phyloP scores from a whole-genome alignment of 2,329 filamentous ascomycete genomes.

The Fusarium sp. region DNA sequence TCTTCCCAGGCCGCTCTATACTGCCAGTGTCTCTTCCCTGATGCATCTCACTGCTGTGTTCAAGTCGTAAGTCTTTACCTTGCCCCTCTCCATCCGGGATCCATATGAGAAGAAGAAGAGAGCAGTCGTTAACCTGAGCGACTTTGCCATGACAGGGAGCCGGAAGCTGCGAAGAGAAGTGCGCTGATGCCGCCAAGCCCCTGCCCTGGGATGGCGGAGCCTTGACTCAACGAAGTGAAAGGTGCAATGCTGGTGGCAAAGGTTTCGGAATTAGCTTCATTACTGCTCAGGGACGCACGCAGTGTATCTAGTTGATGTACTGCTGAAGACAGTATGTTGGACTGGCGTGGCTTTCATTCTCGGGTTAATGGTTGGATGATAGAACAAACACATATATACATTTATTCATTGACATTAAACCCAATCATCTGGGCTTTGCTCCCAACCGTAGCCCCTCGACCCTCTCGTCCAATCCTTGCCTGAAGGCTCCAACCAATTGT shows the following conservation, averaged over 20 bases:
- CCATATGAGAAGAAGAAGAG: too few species aligned
- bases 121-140: neutral
- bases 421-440: neutral
- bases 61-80: neutral
- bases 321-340: too few species aligned
- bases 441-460: neutral
- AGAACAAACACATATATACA: too few species aligned
- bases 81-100: too few species aligned
- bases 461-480: accelerated
- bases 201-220: neutral
- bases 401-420: accelerated
- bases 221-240: neutral
- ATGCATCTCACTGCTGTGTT: neutral
- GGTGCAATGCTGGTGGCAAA: neutral
- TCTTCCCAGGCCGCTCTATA: neutral
- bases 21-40: neutral
- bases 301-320: neutral
- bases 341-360: too few species aligned
- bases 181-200: neutral
- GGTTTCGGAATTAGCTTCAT: neutral
- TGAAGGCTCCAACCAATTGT: neutral
- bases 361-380: too few species aligned
- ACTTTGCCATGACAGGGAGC: neutral
- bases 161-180: neutral
- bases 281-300: neutral